A percentile compares a stretch with the other conserved stretches of the same genome.
phyloP scores from a whole-genome alignment of 148 eudicot genomes.

The Heliosperma pusillum region DNA sequence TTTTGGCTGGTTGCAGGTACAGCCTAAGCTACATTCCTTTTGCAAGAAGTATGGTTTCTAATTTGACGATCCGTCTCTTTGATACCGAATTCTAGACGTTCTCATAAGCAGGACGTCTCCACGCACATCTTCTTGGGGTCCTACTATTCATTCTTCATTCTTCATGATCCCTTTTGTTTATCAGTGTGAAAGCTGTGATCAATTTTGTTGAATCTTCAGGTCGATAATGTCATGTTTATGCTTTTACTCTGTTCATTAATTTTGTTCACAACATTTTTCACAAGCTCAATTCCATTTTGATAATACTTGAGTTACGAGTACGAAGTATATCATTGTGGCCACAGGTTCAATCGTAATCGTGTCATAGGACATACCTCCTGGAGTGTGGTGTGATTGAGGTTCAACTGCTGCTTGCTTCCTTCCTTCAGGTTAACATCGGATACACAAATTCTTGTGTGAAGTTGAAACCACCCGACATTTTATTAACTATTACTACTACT shows the following conservation, averaged over 20 bases:
- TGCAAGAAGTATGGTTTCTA: conserved; percentile 53
- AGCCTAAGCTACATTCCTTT: conserved; percentile 83
- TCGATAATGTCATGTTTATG: not conserved
- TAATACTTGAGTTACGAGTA: not conserved
- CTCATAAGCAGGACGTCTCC: not conserved
- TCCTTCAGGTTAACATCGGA: too few relatives aligned
- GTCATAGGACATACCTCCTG: too few relatives aligned
- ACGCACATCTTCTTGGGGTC: not conserved
- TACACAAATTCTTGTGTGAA: too few relatives aligned
- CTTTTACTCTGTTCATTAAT: not conserved
- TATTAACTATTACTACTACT: too few relatives aligned
- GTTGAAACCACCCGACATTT: too few relatives aligned
- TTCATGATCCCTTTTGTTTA: not conserved
- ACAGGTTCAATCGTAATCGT: not conserved
- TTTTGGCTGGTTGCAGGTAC: conserved; percentile 55
- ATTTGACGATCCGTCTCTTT: conserved; percentile 44
- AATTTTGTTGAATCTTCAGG: not conserved
- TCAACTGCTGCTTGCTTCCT: too few relatives aligned
- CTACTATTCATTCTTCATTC: too few relatives aligned
- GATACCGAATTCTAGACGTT: conserved; percentile 65
- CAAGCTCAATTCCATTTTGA: not conserved
- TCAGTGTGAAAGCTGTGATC: not conserved
- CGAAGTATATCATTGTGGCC: not conserved
- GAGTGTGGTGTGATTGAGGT: too few relatives aligned
- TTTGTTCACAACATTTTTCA: too few relatives aligned